Conservation (phyloP, 257 asterid genomes). For the Catharanthus roseus region DNA sequence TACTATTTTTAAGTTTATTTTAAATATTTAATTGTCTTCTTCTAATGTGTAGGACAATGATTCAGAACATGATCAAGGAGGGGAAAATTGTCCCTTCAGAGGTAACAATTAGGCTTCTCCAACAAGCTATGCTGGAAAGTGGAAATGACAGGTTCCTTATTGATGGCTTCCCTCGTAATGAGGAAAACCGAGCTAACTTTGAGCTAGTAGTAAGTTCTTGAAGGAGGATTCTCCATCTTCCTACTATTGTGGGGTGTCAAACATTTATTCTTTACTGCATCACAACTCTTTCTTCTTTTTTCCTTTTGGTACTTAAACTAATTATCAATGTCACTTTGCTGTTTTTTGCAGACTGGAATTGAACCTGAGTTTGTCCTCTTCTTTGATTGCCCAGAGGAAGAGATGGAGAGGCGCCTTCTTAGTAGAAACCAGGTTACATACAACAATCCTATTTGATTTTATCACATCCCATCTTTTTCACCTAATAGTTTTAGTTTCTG, state of each 20-base stretch:
- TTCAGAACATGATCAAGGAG: conserved; percentile 73
- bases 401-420: conserved; percentile 47
- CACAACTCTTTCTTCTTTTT: too few relatives aligned
- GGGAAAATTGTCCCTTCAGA: conserved; percentile 91
- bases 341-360: conserved; percentile 62
- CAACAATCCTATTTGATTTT: background rate
- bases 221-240: background rate
- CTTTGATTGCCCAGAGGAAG: conserved; percentile 42
- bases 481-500: conserved; percentile 9
- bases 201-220: conserved; percentile 60
- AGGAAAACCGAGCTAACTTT: conserved; percentile 88
- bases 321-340: background rate
- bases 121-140: conserved; percentile 62
- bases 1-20: background rate
- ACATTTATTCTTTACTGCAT: background rate
- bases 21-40: background rate
- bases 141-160: conserved; percentile 84
- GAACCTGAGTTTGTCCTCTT: conserved; percentile 62
- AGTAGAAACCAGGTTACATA: conserved; percentile 32
- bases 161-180: conserved; percentile 95
- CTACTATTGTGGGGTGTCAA: background rate
- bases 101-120: conserved; percentile 77
- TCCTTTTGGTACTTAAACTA: too few relatives aligned
- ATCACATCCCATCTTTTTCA: background rate
- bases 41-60: conserved; percentile 58